These are phyloP conservation scores for Linnemannia zychae DNA, from an alignment of 192 early-diverging fungal species.

Conservation along the genomic window DNA sequence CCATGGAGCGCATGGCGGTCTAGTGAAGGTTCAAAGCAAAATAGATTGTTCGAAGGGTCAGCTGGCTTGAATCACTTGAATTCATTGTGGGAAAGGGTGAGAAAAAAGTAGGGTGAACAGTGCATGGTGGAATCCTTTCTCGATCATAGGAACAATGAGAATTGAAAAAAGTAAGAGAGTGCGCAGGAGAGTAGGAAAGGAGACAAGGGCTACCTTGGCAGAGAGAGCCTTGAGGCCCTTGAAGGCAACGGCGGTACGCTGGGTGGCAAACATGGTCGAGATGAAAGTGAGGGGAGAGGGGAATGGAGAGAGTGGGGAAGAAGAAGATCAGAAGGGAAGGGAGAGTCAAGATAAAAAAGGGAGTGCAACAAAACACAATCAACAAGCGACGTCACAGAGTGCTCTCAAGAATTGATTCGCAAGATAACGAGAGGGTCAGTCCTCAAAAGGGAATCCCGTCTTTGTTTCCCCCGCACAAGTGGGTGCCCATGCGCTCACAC, in stretches of 20 bases:
- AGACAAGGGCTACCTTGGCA: conserved; percentile 30
- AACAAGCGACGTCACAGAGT: conserved; percentile 5
- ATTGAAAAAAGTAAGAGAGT: background rate
- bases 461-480: background rate
- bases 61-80: background rate
- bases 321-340: conserved; percentile 14
- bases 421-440: background rate
- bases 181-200: background rate
- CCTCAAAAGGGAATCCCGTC: conserved; percentile 13
- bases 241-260: conserved; percentile 49
- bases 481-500: background rate
- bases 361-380: background rate
- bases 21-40: conserved; percentile 18
- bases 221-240: conserved; percentile 55
- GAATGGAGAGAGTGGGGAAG: conserved; percentile 13
- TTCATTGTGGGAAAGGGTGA: background rate
- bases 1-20: conserved; percentile 57
- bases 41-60: background rate
- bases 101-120: background rate
- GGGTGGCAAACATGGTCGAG: conserved; percentile 40
- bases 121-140: background rate
- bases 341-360: conserved; percentile 6
- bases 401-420: conserved; percentile 5
- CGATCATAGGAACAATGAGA: conserved; percentile 6
- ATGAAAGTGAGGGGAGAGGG: background rate